A percentile compares a stretch with the other conserved stretches of the same genome.
These are phyloP conservation scores for Volvox carteri DNA, from an alignment of 163 green algal species.

Conservation along the genomic window DNA sequence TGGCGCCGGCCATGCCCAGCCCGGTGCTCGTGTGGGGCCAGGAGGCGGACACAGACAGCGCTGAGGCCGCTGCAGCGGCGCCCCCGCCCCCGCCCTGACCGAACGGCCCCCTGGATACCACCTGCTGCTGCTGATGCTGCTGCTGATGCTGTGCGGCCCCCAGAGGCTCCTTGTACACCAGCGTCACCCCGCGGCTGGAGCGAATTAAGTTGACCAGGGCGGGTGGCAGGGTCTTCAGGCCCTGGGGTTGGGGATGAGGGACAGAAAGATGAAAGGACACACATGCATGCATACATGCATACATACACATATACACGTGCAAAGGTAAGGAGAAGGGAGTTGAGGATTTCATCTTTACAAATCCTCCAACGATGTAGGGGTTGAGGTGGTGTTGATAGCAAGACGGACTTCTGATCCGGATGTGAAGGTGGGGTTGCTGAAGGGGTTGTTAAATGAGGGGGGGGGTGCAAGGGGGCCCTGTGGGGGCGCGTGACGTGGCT, in stretches of 20 bases:
- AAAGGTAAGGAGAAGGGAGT: too few relatives aligned
- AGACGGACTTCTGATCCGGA: background rate
- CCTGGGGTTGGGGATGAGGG: background rate
- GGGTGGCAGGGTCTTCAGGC: constrained; percentile 58
- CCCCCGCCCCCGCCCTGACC: background rate
- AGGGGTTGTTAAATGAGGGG: background rate
- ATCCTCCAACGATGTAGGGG: too few relatives aligned
- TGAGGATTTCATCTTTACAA: too few relatives aligned
- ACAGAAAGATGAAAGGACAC: background rate
- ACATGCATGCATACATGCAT: background rate
- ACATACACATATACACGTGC: background rate
- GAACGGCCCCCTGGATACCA: constrained; percentile 2
- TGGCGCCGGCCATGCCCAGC: too few relatives aligned
- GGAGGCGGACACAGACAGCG: background rate
- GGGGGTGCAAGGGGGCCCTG: background rate
- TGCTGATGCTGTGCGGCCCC: too few relatives aligned
- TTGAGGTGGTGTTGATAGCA: background rate
- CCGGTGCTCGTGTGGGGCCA: background rate
- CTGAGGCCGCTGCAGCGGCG: background rate
- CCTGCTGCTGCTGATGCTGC: too few relatives aligned
- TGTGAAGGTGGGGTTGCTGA: too few relatives aligned
- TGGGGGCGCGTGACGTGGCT: too few relatives aligned
- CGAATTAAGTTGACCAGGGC: constrained; percentile 52
- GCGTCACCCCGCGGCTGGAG: constrained; percentile 51
- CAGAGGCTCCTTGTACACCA: constrained; percentile 63